phyloP scores from a whole-genome alignment of 257 asterid genomes.

The Plantago ovata region DNA sequence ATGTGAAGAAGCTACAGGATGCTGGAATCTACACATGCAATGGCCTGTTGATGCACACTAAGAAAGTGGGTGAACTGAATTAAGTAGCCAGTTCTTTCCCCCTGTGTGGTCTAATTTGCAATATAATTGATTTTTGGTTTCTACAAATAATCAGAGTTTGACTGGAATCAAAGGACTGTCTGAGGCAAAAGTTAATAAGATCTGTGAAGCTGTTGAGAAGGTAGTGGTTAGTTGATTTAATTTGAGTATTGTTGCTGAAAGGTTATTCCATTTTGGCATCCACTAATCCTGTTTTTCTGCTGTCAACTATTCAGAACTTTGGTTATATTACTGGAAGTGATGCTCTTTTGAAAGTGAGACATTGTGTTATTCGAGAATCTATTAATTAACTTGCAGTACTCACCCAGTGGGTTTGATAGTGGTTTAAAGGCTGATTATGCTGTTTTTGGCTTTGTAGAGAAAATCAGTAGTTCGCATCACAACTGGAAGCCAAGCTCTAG shows the following conservation, averaged over 20 bases:
- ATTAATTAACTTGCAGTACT: conserved; percentile 1
- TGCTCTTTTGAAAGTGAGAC: conserved; percentile 77
- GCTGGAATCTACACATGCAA: conserved; percentile 96
- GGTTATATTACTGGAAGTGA: conserved; percentile 99
- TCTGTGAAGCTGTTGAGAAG: conserved; percentile 98
- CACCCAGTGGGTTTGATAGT: background rate
- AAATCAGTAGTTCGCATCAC: conserved; percentile 79
- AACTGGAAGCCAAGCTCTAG: conserved; percentile 97
- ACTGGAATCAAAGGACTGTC: conserved; percentile 97
- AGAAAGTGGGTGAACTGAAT: conserved; percentile 47
- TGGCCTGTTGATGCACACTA: conserved; percentile 98
- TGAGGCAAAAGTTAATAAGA: conserved; percentile 98
- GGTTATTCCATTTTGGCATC: background rate
- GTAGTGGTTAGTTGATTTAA: conserved; percentile 83
- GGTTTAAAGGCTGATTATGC: conserved; percentile 18
- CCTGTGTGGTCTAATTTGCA: background rate
- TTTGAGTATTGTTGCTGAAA: background rate
- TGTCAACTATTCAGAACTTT: conserved; percentile 51
- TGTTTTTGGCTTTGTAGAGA: conserved; percentile 46
- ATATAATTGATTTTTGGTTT: conserved; percentile 17
- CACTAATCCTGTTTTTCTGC: conserved; percentile 3
- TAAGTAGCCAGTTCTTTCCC: background rate
- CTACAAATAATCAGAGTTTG: no score
- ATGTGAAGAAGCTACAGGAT: conserved; percentile 97
- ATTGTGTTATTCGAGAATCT: no score